Evolutionary conservation across 768 basidiomycete genomes (phyloP).

Genomic region (Tylopilus plumbeoviolaceoides): DNA sequence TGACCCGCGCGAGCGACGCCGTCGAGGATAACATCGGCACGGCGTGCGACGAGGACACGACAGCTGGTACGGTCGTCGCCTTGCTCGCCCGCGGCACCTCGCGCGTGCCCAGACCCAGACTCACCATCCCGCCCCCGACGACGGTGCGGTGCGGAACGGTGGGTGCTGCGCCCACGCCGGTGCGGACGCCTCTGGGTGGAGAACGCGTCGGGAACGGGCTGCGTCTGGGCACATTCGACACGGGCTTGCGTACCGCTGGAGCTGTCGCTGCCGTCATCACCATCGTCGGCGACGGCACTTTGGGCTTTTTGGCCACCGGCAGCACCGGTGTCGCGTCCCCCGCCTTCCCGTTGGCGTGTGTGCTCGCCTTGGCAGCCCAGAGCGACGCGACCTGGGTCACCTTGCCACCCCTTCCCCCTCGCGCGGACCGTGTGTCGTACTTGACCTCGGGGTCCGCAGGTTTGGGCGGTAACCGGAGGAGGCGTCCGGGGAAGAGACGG

Average conservation of each 20-base stretch:
- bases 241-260: conserved; percentile 11
- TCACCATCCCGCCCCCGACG: background rate
- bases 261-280: background rate
- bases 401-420: conserved; percentile 72
- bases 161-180: background rate
- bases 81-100: conserved; percentile 42
- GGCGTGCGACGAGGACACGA: conserved; percentile 69
- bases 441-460: conserved; percentile 50
- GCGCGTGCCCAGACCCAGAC: conserved; percentile 13
- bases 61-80: conserved; percentile 63
- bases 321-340: conserved; percentile 5
- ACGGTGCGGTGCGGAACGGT: background rate
- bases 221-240: conserved; percentile 8
- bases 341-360: background rate
- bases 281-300: background rate
- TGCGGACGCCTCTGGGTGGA: background rate
- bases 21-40: conserved; percentile 71
- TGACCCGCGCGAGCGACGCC: conserved; percentile 64
- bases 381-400: conserved; percentile 71
- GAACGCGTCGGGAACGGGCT: conserved; percentile 3
- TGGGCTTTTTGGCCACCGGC: conserved; percentile 8
- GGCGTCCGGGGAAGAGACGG: conserved; percentile 22
- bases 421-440: conserved; percentile 72
- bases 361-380: conserved; percentile 56
- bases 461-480: conserved; percentile 33